Conservation (phyloP, 2,329 filamentous ascomycete genomes). For the Thielaviopsis ethacetica region DNA sequence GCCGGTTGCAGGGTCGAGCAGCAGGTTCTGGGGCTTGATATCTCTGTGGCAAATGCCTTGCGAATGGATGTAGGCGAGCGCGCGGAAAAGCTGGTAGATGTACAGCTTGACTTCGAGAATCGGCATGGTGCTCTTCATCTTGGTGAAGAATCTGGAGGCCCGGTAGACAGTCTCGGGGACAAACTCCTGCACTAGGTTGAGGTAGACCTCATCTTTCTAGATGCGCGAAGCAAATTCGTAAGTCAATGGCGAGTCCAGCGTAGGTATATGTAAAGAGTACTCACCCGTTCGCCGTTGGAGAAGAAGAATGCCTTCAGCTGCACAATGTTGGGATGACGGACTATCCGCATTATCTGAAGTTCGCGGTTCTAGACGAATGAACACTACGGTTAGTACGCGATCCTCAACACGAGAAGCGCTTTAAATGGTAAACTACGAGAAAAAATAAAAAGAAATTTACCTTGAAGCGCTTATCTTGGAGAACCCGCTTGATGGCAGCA, state of each 20-base stretch:
- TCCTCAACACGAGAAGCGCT: not conserved
- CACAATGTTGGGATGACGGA: slow-evolving; percentile 96
- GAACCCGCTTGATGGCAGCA: slow-evolving; percentile 94
- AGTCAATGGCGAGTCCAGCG: not conserved
- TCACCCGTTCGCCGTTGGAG: slow-evolving; percentile 93
- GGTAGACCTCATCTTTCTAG: slow-evolving; percentile 94
- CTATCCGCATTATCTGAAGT: slow-evolving; percentile 98
- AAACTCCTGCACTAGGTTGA: slow-evolving; percentile 95
- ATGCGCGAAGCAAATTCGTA: not conserved
- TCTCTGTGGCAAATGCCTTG: slow-evolving; percentile 98
- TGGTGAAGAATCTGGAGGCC: slow-evolving; percentile 97
- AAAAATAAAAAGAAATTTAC: slow-evolving; percentile 30
- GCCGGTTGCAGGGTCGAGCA: slow-evolving; percentile 80
- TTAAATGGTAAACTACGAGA: slow-evolving; percentile 9
- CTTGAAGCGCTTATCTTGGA: slow-evolving; percentile 99
- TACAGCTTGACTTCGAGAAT: slow-evolving; percentile 98
- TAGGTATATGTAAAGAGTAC: slow-evolving; percentile 13
- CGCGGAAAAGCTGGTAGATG: slow-evolving; percentile 98
- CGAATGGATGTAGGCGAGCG: slow-evolving; percentile 95
- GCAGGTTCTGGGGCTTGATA: slow-evolving; percentile 96
- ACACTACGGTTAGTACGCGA: not conserved
- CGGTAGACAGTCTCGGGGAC: slow-evolving; percentile 97
- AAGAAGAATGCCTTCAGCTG: slow-evolving; percentile 99
- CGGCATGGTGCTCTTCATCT: slow-evolving; percentile 99
- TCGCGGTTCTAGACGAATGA: slow-evolving; percentile 67